Percentiles rank a stretch among this genome's conserved stretches.
Evolutionary conservation across 257 asterid species (phyloP).

Genomic region (Penstemon eatonii): DNA sequence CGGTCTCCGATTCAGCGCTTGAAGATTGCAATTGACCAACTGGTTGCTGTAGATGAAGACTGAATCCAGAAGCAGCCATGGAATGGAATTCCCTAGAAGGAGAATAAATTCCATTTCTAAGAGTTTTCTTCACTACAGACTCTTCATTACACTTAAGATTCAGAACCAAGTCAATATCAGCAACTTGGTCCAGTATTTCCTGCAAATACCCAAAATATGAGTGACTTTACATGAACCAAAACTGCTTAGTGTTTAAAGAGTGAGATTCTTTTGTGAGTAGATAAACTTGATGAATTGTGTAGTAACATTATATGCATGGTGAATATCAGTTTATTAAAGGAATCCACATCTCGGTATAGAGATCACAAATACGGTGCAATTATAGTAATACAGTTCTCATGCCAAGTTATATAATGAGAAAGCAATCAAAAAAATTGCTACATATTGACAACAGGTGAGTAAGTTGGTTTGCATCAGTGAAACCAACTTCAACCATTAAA

Average conservation of each 20-base stretch:
- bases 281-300: no score
- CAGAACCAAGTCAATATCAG: constrained; percentile 80
- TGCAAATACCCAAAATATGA: constrained; percentile 32
- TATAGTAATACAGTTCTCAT: no score
- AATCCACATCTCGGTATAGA: no score
- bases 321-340: no score
- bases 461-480: not conserved
- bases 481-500: not conserved
- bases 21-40: constrained; percentile 39
- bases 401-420: not conserved
- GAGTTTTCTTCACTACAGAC: constrained; percentile 36
- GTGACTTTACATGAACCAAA: no score
- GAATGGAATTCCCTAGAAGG: constrained; percentile 46
- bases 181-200: constrained; percentile 80
- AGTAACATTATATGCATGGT: no score
- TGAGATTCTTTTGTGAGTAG: no score
- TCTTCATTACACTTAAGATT: constrained; percentile 68
- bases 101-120: constrained; percentile 40
- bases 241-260: no score
- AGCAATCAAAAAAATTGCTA: not conserved
- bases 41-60: constrained; percentile 37
- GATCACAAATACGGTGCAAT: no score
- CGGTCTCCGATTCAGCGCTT: constrained; percentile 32
- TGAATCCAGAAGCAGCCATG: constrained; percentile 47
- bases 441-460: not conserved